Conservation (phyloP, 1,139 yeast genomes). For the Chernovozyma sophiae-reginae region DNA sequence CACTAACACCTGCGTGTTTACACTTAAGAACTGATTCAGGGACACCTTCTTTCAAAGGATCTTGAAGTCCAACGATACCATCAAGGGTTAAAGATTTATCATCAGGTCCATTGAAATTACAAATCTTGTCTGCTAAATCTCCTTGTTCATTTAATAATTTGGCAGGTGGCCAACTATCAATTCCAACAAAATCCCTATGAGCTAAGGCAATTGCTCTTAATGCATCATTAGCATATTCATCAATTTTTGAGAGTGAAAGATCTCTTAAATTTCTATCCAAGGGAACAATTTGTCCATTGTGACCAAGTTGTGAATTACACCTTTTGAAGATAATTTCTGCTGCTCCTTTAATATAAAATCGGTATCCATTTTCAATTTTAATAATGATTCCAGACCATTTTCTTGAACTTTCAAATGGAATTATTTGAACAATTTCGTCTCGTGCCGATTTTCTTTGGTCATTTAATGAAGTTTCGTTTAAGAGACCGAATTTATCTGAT, state of each 20-base stretch:
- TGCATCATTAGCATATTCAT: constrained; percentile 67
- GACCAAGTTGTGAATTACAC: constrained; percentile 41
- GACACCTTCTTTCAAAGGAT: constrained; percentile 91
- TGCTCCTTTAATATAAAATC: constrained; percentile 86
- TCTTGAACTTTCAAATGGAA: constrained; percentile 89
- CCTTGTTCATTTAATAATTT: constrained; percentile 25
- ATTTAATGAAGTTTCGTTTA: constrained; percentile 36
- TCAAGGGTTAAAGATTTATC: constrained; percentile 46
- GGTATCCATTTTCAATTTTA: constrained; percentile 40
- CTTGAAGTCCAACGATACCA: constrained; percentile 86
- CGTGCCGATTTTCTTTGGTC: constrained; percentile 33
- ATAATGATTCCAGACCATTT: constrained; percentile 89
- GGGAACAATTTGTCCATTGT: constrained; percentile 11
- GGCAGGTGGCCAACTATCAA: constrained; percentile 63
- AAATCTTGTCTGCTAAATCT: constrained; percentile 23
- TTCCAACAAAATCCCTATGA: constrained; percentile 59
- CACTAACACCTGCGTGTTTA: constrained; percentile 86
- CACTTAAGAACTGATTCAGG: constrained; percentile 82
- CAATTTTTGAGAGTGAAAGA: constrained; percentile 44
- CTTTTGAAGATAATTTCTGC: constrained; percentile 76
- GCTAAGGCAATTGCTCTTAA: constrained; percentile 83
- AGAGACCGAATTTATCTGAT: constrained; percentile 47
- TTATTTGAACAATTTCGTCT: constrained; percentile 54
- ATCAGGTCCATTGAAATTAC: constrained; percentile 3
- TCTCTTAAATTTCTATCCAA: constrained; percentile 31